Evolutionary conservation across 257 asterid genomes (phyloP).

Genomic region (Ilex aquifolium): DNA sequence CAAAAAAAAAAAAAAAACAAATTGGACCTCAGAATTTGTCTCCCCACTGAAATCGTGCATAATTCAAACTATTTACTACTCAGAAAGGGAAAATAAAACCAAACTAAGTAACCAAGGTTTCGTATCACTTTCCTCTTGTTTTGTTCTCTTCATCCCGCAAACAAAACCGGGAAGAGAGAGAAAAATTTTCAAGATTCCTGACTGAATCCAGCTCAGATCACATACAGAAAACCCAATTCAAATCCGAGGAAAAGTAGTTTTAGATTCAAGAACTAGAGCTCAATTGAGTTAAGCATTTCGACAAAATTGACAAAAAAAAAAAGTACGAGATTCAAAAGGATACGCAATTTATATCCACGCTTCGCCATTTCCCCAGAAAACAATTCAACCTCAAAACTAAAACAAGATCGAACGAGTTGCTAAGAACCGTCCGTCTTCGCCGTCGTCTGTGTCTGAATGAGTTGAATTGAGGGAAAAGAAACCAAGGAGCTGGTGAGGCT

Average conservation of each 20-base stretch:
- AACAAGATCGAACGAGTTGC: conserved; percentile 1
- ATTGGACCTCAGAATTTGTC: too few relatives aligned
- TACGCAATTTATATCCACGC: conserved; percentile 96
- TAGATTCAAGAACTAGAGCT: not conserved
- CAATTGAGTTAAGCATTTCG: not conserved
- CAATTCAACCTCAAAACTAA: not conserved
- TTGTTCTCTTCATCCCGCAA: too few relatives aligned
- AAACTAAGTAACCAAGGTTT: not conserved
- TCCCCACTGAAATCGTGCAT: not conserved
- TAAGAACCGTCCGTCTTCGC: conserved; percentile 17
- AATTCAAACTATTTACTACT: not conserved
- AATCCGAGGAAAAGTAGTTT: not conserved
- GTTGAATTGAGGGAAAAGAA: conserved; percentile 24
- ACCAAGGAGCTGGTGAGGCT: conserved; percentile 5
- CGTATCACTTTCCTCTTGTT: too few relatives aligned
- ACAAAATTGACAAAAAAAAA: not conserved
- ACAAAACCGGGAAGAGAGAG: not conserved
- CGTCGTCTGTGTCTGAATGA: conserved; percentile 14
- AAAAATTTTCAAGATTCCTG: too few relatives aligned
- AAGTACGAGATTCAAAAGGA: conserved; percentile 37
- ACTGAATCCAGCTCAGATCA: too few relatives aligned
- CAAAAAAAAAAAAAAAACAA: too few relatives aligned
- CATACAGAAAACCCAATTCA: too few relatives aligned
- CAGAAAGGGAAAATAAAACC: too few relatives aligned
- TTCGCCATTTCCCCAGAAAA: conserved; percentile 50